Base-by-base conservation (phyloP, 257 asterid species). In the Solanum arcanum region DNA sequence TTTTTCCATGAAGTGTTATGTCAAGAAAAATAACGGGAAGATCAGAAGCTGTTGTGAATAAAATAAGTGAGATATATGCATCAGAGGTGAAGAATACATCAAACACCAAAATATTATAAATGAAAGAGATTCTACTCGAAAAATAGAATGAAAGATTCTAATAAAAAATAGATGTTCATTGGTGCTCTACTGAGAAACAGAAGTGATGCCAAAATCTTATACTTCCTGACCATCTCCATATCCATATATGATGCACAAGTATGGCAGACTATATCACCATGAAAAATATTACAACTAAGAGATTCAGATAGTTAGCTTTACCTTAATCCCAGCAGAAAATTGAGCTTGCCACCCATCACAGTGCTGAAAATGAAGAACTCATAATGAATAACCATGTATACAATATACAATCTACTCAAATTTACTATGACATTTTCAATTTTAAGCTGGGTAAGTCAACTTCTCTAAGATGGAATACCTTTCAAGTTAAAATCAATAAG, bases 271-370 rank as follows among this genome's bases (percentile, higher is more conserved):
- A 49, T 9, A 84, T 62, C 39, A 42, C 88, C 80, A 85, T 23
- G 41, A 86, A 86, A 47, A 87, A 83, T 49, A 46, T n/a, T 52
- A 60, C n/a, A 78, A 68, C 31, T 86, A 78, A 85, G 84, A 37
- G 83, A 86, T 59, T 15, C 69, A 21, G 35, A 91, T 83, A 86
- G 27, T n/a, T 11, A 64, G 49, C 80, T 70, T 90, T 90, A 94
- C 99, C 98, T 95, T 95, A 88, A 96, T 89, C 86, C 98, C 99
- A 88, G 97, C 98, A 87, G 96, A 91, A 93, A 94, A 93, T 88
- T 95, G 99, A 90, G 92, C 88, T 92, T 93, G 92, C 96, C 95
- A 95, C 76, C 94, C 97, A 91, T 91, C 96, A 92, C 82, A 88
- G 84, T 89, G 87, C 98, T 95, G 95, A 86, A 90, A 89, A 60